Base-by-base conservation (phyloP, 352 stramenopile species). In the Aphanomyces cochlioides region DNA sequence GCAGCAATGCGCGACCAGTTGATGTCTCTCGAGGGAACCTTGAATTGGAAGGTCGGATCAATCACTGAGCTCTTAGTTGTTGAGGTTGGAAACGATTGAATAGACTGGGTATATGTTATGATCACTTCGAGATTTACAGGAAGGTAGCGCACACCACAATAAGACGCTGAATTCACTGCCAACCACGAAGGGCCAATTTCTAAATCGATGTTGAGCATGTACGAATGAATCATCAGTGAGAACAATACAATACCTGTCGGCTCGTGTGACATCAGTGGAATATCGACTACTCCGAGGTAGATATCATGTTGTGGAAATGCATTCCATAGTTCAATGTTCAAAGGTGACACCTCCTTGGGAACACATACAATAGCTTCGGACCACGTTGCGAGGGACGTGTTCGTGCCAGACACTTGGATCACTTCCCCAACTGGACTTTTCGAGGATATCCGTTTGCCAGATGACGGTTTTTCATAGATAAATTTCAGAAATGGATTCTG, bases 41-140 rank as follows among this genome's bases (percentile, higher is more conserved):
- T 79, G 56, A 92, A 90, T 3, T 66, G 68, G 34, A 93, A 93
- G 7, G 74, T 61, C 34, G 84, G 85, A 68, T 91, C 82, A 0
- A 69, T 74, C 7, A 90, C 47, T 41, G 7, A 50, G 7, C 0
- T 48, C 40, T 19, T 36, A 17, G 3, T 67, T 48, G 10, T 73
- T 37, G 12, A 28, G 19, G 54, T 19, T 3, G 15, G n/a, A 36
- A 41, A 50, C 5, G 50, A 10, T 17, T 17, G 8, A 34, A 12
- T 61, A 7, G 47, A 15, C 6, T 64, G 28, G 4, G 61, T 63
- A 41, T 70, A 61, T 4, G 64, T 43, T 17, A 70, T 37, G 38
- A 70, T 39, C 5, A 70, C 39, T 39, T 70, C 47, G 5, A 70
- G n/a, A 34, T 45, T 64, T 17, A 70, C 21, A 15, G 36, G 36